Percentiles rank a stretch among this genome's conserved stretches.
These are phyloP conservation scores for Lepidium sativum DNA, from an alignment of 345 rosid genomes.

Conservation along the genomic window DNA sequence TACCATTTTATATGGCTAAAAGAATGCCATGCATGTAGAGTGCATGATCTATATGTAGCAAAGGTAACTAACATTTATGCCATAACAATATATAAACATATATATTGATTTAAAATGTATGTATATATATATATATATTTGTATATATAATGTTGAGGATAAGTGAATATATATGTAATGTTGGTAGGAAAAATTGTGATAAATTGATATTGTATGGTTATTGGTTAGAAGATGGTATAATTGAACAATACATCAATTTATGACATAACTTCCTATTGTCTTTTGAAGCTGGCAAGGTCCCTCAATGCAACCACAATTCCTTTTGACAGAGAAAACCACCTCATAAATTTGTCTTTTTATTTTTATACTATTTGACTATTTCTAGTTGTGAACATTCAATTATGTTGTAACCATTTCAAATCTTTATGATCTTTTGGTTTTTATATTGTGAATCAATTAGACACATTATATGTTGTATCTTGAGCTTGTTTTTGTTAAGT, in stretches of 20 bases:
- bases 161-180: background rate
- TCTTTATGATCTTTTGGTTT: too few relatives aligned
- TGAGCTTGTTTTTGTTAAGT: too few relatives aligned
- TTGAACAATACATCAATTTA: background rate
- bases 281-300: conserved; percentile 21
- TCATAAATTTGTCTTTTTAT: background rate
- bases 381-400: too few relatives aligned
- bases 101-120: background rate
- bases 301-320: conserved; percentile 7
- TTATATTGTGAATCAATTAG: too few relatives aligned
- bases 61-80: background rate
- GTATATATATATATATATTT: background rate
- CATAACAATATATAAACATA: background rate
- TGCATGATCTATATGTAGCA: conserved; percentile 11
- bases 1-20: conserved; percentile 10
- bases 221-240: conserved; percentile 13
- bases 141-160: too few relatives aligned
- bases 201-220: conserved; percentile 10
- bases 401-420: too few relatives aligned
- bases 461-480: too few relatives aligned
- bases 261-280: background rate
- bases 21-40: conserved; percentile 11
- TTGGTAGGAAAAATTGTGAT: background rate
- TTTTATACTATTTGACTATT: too few relatives aligned
- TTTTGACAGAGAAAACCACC: conserved; percentile 2